Percentiles rank a stretch among this genome's conserved stretches.
phyloP scores from a whole-genome alignment of 257 asterid genomes.

The Nyctanthes arbortristis region DNA sequence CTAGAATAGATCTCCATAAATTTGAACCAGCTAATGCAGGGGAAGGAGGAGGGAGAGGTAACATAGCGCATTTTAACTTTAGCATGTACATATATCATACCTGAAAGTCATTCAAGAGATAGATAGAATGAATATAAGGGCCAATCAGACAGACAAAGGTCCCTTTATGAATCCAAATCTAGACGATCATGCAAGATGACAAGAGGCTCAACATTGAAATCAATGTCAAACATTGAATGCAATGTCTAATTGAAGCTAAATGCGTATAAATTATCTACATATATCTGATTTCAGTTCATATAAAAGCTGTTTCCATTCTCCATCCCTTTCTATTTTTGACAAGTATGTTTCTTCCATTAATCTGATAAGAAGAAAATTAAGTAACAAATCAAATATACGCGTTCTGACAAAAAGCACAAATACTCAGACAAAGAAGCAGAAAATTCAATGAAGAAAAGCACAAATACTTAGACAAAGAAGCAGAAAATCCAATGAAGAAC shows the following conservation, averaged over 20 bases:
- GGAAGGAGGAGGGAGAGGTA: background rate
- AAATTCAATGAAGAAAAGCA: too few relatives aligned
- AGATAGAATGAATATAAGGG: background rate
- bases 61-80: background rate
- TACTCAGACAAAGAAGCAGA: too few relatives aligned
- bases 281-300: background rate
- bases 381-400: background rate
- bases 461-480: too few relatives aligned
- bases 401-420: background rate
- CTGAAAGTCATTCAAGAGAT: background rate
- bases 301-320: background rate
- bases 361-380: background rate
- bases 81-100: background rate
- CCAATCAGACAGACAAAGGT: background rate
- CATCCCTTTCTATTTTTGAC: background rate
- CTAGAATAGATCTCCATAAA: background rate
- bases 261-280: background rate
- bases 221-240: too few relatives aligned
- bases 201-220: background rate
- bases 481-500: conserved; percentile 6
- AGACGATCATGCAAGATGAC: background rate
- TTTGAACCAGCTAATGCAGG: too few relatives aligned
- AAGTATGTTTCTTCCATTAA: background rate
- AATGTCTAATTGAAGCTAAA: conserved; percentile 18
- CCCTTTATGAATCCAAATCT: background rate